A percentile compares a stretch with the other conserved stretches of the same genome.
Conservation (phyloP, 306 rosid species). For the Cucumis sativus region Cucumber_9930_V3 NC_026657.2:3708001-3708500, state of each 20-base stretch:
- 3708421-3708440: neutral
- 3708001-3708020: neutral
- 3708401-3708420: no score
- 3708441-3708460: neutral
- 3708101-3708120: neutral
- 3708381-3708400: constrained; percentile 21
- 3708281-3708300: constrained; percentile 28
- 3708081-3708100: neutral
- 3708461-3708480: neutral
- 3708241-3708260: constrained; percentile 14
- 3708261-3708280: constrained; percentile 14
- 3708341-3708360: constrained; percentile 23
- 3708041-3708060: constrained; percentile 5
- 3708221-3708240: constrained; percentile 11
- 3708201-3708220: neutral
- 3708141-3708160: neutral
- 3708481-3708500: neutral
- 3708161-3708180: constrained; percentile 21
- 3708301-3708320: neutral
- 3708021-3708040: neutral
- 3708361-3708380: neutral
- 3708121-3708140: neutral
- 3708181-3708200: constrained; percentile 18
- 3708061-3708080: neutral
- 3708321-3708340: constrained; percentile 17